phyloP scores from a whole-genome alignment of 2,329 filamentous ascomycete genomes.

The Aspergillus sp. region DNA sequence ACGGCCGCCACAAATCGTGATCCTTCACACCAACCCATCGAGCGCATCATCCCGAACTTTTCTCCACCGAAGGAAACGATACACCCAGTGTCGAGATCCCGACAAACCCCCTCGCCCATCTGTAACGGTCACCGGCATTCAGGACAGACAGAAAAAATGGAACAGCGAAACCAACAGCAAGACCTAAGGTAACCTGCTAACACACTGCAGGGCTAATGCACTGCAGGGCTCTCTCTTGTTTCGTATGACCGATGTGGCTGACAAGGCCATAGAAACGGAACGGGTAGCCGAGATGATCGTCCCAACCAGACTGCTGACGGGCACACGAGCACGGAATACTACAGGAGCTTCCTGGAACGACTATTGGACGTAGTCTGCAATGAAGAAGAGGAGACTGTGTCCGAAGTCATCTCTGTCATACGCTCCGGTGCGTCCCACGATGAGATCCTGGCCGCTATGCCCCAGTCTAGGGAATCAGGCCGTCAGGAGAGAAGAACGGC shows the following conservation, averaged over 20 bases:
- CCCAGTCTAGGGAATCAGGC: constrained; percentile 8
- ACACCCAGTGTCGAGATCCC: neutral
- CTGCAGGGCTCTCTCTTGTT: neutral
- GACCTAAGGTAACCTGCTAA: constrained; percentile 10
- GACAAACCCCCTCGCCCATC: neutral
- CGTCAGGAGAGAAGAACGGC: neutral
- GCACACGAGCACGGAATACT: constrained; percentile 19
- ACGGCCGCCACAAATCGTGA: too few species aligned
- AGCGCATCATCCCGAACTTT: too few species aligned
- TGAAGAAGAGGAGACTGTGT: constrained; percentile 21
- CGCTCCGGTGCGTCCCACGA: constrained; percentile 29
- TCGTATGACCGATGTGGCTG: neutral
- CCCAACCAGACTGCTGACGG: constrained; percentile 5
- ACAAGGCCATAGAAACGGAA: constrained; percentile 6
- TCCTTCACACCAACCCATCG: too few species aligned
- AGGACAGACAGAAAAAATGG: constrained; percentile 1
- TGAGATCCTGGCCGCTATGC: constrained; percentile 23
- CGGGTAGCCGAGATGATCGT: constrained; percentile 1
- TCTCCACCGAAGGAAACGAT: neutral
- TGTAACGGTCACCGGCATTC: neutral
- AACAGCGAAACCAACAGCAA: constrained; percentile 3
- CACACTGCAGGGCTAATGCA: neutral
- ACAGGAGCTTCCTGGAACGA: constrained; percentile 24
- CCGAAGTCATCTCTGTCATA: constrained; percentile 24
- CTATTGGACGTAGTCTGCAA: constrained; percentile 24